A percentile compares a stretch with the other conserved stretches of the same genome.
phyloP scores from a whole-genome alignment of 768 basidiomycete genomes.

The Tricholoma bakamatsutake region DNA sequence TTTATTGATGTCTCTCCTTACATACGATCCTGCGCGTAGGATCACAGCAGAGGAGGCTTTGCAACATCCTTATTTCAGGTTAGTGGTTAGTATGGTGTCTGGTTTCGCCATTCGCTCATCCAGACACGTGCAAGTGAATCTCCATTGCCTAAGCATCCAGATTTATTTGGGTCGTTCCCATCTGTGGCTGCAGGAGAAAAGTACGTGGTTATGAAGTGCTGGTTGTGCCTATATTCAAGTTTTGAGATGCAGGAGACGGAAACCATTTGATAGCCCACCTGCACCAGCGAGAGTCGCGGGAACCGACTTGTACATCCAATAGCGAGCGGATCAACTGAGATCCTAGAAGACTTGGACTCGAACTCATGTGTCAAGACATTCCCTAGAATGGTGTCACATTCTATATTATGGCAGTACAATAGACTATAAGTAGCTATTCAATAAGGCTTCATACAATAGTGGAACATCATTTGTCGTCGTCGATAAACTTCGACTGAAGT shows the following conservation, averaged over 20 bases:
- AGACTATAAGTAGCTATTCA: neutral
- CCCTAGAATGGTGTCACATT: neutral
- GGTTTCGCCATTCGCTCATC: neutral
- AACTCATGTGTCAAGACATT: neutral
- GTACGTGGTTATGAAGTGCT: slow-evolving; percentile 36
- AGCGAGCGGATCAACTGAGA: neutral
- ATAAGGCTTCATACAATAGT: neutral
- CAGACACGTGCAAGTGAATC: slow-evolving; percentile 58
- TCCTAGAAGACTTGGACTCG: neutral
- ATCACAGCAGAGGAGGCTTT: slow-evolving; percentile 89
- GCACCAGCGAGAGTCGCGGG: slow-evolving; percentile 75
- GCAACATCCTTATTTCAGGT: slow-evolving; percentile 91
- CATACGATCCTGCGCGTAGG: slow-evolving; percentile 84
- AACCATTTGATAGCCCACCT: slow-evolving; percentile 73
- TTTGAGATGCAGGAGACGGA: slow-evolving; percentile 50
- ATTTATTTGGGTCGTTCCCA: slow-evolving; percentile 93
- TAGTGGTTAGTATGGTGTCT: slow-evolving; percentile 13
- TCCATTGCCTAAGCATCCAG: slow-evolving; percentile 92
- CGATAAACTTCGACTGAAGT: slow-evolving; percentile 32
- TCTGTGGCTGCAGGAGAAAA: slow-evolving; percentile 95
- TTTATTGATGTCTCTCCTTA: slow-evolving; percentile 71
- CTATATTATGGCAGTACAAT: neutral
- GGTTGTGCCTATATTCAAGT: slow-evolving; percentile 4
- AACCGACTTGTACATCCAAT: slow-evolving; percentile 39
- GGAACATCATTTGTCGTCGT: slow-evolving; percentile 16